Evolutionary conservation across 331 rosid genomes (phyloP).

Genomic region (Malus hybrid): DNA sequence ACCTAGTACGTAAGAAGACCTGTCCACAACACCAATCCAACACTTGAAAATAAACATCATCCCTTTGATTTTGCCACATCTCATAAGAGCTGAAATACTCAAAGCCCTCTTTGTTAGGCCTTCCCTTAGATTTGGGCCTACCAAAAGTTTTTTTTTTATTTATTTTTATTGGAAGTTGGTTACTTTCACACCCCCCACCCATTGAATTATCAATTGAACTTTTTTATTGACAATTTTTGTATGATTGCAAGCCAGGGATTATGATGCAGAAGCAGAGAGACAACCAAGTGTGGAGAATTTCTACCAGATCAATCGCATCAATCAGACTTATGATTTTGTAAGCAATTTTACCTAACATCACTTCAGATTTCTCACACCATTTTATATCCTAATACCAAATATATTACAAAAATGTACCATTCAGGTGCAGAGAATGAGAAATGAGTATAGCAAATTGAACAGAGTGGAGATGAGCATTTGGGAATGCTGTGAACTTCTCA

Average conservation of each 20-base stretch:
- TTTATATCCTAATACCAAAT: not conserved
- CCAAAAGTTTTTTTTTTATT: too few species aligned
- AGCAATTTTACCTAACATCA: constrained; percentile 3
- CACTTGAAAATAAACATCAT: too few species aligned
- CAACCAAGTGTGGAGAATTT: constrained; percentile 55
- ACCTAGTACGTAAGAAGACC: too few species aligned
- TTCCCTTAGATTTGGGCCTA: too few species aligned
- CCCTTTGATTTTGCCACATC: too few species aligned
- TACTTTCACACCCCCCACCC: too few species aligned
- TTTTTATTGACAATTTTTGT: not conserved
- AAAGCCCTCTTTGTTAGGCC: too few species aligned
- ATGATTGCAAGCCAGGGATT: constrained; percentile 31
- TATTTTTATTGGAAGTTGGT: too few species aligned
- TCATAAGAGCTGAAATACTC: too few species aligned
- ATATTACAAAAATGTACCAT: not conserved
- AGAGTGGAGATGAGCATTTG: constrained; percentile 61
- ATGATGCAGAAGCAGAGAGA: constrained; percentile 51
- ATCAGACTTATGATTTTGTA: constrained; percentile 61
- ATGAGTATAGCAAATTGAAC: constrained; percentile 42
- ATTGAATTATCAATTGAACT: not conserved
- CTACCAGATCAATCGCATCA: constrained; percentile 49
- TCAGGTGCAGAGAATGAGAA: constrained; percentile 56
- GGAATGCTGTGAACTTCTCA: constrained; percentile 70
- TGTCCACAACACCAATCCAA: too few species aligned
- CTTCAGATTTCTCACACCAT: not conserved